Conservation (phyloP, 176 grass and related monocot species). For the Musa acuminata region DNA sequence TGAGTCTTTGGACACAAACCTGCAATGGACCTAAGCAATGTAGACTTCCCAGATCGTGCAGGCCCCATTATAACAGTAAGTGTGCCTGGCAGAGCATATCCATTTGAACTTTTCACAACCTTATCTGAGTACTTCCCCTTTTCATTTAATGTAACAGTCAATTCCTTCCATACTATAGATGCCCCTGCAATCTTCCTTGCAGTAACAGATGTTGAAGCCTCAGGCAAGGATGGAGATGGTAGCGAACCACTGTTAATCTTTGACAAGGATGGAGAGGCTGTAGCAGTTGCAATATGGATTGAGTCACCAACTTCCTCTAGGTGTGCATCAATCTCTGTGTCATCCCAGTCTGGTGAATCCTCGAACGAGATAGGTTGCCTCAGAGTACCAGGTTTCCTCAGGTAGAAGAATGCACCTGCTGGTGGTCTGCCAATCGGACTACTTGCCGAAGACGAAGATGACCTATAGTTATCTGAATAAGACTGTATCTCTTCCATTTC, state of each 20-base stretch:
- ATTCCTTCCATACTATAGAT: conserved; percentile 81
- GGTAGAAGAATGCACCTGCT: conserved; percentile 43
- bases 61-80: conserved; percentile 96
- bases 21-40: conserved; percentile 67
- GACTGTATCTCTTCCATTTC: conserved; percentile 44
- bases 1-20: too few relatives aligned
- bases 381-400: conserved; percentile 43
- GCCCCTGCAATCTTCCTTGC: conserved; percentile 69
- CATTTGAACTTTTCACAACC: conserved; percentile 72
- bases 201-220: conserved; percentile 14
- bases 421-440: conserved; percentile 36
- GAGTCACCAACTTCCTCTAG: conserved; percentile 33
- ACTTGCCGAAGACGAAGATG: conserved; percentile 70
- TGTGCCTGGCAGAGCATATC: conserved; percentile 75
- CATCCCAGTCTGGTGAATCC: conserved; percentile 92
- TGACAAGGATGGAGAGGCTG: conserved; percentile 39
- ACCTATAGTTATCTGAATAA: conserved; percentile 66
- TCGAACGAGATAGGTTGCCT: conserved; percentile 74
- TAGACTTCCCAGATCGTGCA: conserved; percentile 83
- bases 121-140: conserved; percentile 43
- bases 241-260: conserved; percentile 53
- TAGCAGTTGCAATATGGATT: conserved; percentile 32
- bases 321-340: conserved; percentile 56
- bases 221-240: conserved; percentile 36
- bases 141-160: conserved; percentile 48